phyloP scores from a whole-genome alignment of 2,329 filamentous ascomycete species.

The Botrytis sinoallii region DNA sequence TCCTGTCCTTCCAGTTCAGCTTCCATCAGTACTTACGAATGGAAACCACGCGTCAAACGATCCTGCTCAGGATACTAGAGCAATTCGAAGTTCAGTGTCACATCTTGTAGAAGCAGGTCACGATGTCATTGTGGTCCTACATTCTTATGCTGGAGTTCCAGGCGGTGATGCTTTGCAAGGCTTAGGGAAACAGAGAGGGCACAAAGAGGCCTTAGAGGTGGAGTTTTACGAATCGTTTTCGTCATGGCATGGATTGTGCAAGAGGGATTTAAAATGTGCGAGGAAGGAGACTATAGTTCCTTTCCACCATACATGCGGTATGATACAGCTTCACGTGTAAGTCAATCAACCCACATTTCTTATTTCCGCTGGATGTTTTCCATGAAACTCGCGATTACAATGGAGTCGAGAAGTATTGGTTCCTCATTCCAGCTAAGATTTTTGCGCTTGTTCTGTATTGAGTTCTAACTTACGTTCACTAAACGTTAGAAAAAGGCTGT shows the following conservation, averaged over 20 bases:
- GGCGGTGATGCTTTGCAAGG: slow-evolving; percentile 32
- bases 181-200: slow-evolving; percentile 29
- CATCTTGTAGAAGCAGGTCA: slow-evolving; percentile 38
- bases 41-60: slow-evolving; percentile 36
- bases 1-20: slow-evolving; percentile 36
- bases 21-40: slow-evolving; percentile 38
- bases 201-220: slow-evolving; percentile 24
- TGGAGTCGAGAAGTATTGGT: no score
- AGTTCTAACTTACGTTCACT: slow-evolving; percentile 14
- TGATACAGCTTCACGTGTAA: slow-evolving; percentile 18
- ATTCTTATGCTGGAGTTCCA: slow-evolving; percentile 31
- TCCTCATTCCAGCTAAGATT: background rate
- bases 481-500: slow-evolving; percentile 18
- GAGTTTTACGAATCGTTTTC: slow-evolving; percentile 39
- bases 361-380: background rate
- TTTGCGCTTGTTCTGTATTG: background rate
- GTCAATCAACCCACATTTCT: background rate
- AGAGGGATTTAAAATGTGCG: slow-evolving; percentile 17
- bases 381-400: background rate
- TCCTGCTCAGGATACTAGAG: slow-evolving; percentile 42
- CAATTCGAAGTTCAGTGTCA: slow-evolving; percentile 37
- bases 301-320: slow-evolving; percentile 14
- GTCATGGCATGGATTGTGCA: slow-evolving; percentile 40
- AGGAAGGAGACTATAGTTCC: slow-evolving; percentile 18
- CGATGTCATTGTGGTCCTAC: slow-evolving; percentile 33